Base-by-base conservation (phyloP, 257 asterid species). In the Eucommia ulmoides region DNA sequence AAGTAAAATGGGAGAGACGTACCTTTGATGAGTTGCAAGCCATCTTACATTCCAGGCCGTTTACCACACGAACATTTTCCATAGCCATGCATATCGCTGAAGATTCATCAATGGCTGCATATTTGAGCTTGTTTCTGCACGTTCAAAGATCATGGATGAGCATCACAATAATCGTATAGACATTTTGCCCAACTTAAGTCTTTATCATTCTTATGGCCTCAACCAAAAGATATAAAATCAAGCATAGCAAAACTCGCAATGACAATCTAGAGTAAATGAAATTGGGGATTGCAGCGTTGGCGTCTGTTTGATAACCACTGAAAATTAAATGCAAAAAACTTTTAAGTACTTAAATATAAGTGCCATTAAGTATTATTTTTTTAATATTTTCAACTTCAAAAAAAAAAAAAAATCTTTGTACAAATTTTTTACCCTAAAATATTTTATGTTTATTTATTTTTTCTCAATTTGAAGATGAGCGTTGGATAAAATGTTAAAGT, bases 1-100 rank as follows among this genome's bases (percentile, higher is more conserved):
- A 42, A 19, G 20, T 42, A 42, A 2, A 42, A 42, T 15, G 15
- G 15, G 4, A 16, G 48, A 18, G 20, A 42, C 9, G 15, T 42
- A 42, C 48, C 48, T 42, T 42, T 15, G 48, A 42, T 9, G 48
- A 42, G 48, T n/a, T 42, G 48, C 48, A 42, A 42, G 48, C 15
- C 48, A 42, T 42, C 48, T 42, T 42, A 42, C 48, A 42, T 16
- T 42, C 48, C 48, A 42, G 19, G 4, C 48, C 48, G 19, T 42
- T 42, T 10, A 42, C 48, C 48, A 42, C 4, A n/a, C 48, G 48
- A 16, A 42, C 48, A 42, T 21, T 21, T 42, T 42, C 48, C 48
- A 42, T 42, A 42, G 48, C 48, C 48, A 42, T 42, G 48, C 48
- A 42, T 42, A 42, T 16, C 7, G 19, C 48, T 16, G 9, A 42